These are phyloP conservation scores for Cinnamomum chago DNA, from an alignment of 164 flowering plant genomes.

Conservation along the genomic window DNA sequence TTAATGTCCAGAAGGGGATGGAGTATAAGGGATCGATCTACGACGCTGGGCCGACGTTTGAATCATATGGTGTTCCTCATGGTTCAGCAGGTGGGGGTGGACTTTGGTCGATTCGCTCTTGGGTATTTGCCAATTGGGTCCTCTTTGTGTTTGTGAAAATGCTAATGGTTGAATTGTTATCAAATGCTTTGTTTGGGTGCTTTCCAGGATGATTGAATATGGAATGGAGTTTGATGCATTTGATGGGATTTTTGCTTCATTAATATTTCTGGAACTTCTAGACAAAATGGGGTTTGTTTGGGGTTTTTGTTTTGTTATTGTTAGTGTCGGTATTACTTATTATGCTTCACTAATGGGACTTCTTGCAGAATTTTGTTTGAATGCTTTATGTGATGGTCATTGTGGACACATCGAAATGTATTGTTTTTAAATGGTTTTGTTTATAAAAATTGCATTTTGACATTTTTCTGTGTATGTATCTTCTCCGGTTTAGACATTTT, in stretches of 20 bases:
- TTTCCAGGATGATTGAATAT: background rate
- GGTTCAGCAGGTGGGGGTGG: slow-evolving; percentile 72
- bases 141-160: background rate
- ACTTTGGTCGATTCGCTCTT: background rate
- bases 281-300: background rate
- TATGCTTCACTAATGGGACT: too few species aligned
- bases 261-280: too few species aligned
- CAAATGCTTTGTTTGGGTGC: too few species aligned
- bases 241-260: background rate
- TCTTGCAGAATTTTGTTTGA: background rate
- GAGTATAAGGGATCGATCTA: slow-evolving; percentile 78
- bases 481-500: too few species aligned
- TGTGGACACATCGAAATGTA: background rate
- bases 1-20: slow-evolving; percentile 44
- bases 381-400: background rate
- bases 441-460: background rate
- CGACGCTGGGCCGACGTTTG: slow-evolving; percentile 84
- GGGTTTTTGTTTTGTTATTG: background rate
- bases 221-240: background rate
- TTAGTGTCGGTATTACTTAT: too few species aligned
- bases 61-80: slow-evolving; percentile 83
- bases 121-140: background rate
- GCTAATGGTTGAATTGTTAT: background rate
- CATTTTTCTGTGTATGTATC: too few species aligned
- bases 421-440: background rate